phyloP scores from a whole-genome alignment of 2,329 filamentous ascomycete species.

The Fusarium nodosum region DNA sequence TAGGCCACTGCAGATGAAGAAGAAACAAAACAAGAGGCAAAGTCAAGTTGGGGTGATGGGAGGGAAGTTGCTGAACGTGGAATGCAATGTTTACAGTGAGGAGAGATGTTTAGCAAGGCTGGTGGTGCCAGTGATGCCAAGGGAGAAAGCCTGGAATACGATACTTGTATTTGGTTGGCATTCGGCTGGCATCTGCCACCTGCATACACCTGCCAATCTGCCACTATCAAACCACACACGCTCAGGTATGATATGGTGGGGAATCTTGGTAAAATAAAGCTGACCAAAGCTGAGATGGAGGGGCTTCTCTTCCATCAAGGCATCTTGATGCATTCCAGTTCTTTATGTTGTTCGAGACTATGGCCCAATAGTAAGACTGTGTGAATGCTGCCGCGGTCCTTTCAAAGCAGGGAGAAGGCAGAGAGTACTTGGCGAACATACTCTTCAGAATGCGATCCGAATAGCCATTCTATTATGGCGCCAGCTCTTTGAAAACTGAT shows the following conservation, averaged over 20 bases:
- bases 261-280: slow-evolving; percentile 34
- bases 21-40: slow-evolving; percentile 38
- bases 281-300: slow-evolving; percentile 30
- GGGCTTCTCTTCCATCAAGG: slow-evolving; percentile 22
- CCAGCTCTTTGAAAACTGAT: not conserved
- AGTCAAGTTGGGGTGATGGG: slow-evolving; percentile 30
- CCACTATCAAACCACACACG: slow-evolving; percentile 17
- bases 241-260: slow-evolving; percentile 35
- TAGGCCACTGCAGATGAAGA: slow-evolving; percentile 22
- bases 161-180: slow-evolving; percentile 40
- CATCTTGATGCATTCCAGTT: slow-evolving; percentile 51
- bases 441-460: slow-evolving; percentile 2
- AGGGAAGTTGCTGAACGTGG: slow-evolving; percentile 32
- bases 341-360: slow-evolving; percentile 17
- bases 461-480: slow-evolving; percentile 1
- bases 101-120: slow-evolving; percentile 47
- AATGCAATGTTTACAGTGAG: slow-evolving; percentile 52
- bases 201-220: slow-evolving; percentile 39
- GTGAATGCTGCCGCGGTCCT: slow-evolving; percentile 14
- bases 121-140: slow-evolving; percentile 24
- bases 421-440: slow-evolving; percentile 2
- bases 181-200: slow-evolving; percentile 46
- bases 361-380: slow-evolving; percentile 24
- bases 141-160: slow-evolving; percentile 43
- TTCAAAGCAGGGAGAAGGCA: slow-evolving; percentile 30